Evolutionary conservation across 352 stramenopile genomes (phyloP), one percentile per base, ranked within the genome.

Genomic region (Globisporangium recalcitrans): DNA sequence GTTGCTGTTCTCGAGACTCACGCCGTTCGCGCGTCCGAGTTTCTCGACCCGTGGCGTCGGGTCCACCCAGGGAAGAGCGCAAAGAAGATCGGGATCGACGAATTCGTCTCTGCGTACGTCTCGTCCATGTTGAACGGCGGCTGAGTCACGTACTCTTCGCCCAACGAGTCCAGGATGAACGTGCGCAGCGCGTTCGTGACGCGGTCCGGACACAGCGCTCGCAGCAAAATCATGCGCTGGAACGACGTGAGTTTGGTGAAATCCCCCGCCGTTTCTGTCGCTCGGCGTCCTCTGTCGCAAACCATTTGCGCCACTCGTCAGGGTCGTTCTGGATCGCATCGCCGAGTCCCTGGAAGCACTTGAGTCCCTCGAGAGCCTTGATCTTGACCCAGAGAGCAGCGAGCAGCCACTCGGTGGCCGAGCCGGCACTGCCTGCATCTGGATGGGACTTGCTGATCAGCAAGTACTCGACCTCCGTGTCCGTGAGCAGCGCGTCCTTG

Each of bases 231-330:
- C 73, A 96, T 83, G 48, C 86, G 75, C 64, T 92, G 78, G 69
- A 97, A 96, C 19, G 74, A 53, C 10, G 79, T 77, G 13, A 96
- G 70, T 60, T 95, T 95, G 9, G 79, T 53, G 52, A 96, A 97
- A 65, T 98, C 93, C 4, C 96, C 96, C 32, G 97, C 2, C 98
- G 78, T 61, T 97, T 97, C 26, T 93, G 85, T 19, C 87, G 75
- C 75, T 99, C 97, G 2, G 93, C 93, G 58, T 98, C 93, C 72
- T 98, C 93, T 0, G 92, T 80, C 36, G 97, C 93, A 74, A 98
- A 99, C 94, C 94, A 99, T 67, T 91, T 89, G 29, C 84, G 69
- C 96, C 97, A 99, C 36, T 98, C 96, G 63, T 99, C 97, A 1
- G 91, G 95, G 53, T 99, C 95, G 52, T 93, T 97, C 68, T 99